Base-by-base conservation (phyloP, 768 basidiomycete genomes). In the Phlebiopsis flavidoalba region DNA sequence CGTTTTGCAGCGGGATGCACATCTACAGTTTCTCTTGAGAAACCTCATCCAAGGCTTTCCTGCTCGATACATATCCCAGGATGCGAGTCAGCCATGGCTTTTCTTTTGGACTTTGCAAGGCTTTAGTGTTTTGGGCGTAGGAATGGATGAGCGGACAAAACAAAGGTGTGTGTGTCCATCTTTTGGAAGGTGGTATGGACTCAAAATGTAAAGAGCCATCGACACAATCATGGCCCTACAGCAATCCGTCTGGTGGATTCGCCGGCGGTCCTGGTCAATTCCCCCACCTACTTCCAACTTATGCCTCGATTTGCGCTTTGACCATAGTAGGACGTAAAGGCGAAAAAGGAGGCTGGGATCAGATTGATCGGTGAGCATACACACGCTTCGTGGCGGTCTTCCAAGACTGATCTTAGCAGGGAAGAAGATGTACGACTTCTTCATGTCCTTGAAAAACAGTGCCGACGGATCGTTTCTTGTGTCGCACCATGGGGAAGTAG, bases 41-140 rank as follows among this genome's bases (percentile, higher is more conserved):
- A 83, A 87, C 63, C 79, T 93, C 57, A 69, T 86, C 8, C 89
- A 93, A 69, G 86, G 92, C 1, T 89, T 98, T 48, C 93, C 95
- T 0, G 76, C 79, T 11, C 79, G 86, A 58, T 98, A 93, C 70
- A 80, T 78, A 19, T 86, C 85, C 50, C 89, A 98, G 67, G 97
- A 98, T 70, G 95, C 96, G 0, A 95, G 92, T 65, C 88, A 96
- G 67, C 91, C 97, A 0, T 98, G 97, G 97, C 76, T 98, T 31
- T 71, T 98, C 61, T 98, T 91, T 75, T 98, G 97, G 95, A 87
- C 86, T 0, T 70, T 95, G 10, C 95, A 99, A 66, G 79, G 87
- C 14, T 89, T 97, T 67, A 88, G 89, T 66, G 70, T 86, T 2
- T 70, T 96, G 48, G 91, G 93, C 53, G 86, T 92, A 7, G 87